Percentiles rank a stretch among this genome's conserved stretches.
Conservation (phyloP, 176 grass and related monocot genomes). For the Coix lacrymajobi region DNA sequence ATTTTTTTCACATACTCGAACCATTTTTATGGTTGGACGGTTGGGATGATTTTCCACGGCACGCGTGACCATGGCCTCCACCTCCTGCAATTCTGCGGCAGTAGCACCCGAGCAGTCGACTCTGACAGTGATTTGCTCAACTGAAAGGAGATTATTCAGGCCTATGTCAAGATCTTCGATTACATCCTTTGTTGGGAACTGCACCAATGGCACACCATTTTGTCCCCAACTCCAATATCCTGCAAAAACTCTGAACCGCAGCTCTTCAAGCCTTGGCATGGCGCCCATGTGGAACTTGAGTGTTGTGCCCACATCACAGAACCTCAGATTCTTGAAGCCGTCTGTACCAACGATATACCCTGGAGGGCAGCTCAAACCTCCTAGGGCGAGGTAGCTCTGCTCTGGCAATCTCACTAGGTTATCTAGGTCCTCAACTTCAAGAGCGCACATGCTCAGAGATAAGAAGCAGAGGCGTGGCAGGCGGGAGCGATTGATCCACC, state of each 20-base stretch:
- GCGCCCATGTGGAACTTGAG: not conserved
- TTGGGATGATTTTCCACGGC: not conserved
- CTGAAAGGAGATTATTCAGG: not conserved
- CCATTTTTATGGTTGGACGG: not conserved
- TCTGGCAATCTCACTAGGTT: not conserved
- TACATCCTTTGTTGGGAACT: not conserved
- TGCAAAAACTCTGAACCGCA: not conserved
- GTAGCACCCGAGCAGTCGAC: not conserved
- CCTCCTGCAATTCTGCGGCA: not conserved
- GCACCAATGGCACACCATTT: not conserved
- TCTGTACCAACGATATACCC: not conserved
- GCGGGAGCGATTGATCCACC: not conserved
- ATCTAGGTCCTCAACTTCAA: not conserved
- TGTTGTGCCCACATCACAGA: not conserved
- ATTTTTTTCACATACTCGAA: not conserved
- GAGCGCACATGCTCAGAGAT: fast-evolving
- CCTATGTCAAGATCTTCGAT: not conserved
- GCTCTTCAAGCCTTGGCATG: not conserved
- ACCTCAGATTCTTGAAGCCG: not conserved
- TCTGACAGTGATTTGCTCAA: not conserved
- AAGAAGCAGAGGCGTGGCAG: not conserved
- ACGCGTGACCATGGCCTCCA: not conserved
- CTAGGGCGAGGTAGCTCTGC: not conserved
- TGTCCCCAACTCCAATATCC: fast-evolving
- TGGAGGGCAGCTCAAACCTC: not conserved